Evolutionary conservation across 2,329 filamentous ascomycete genomes (phyloP).

Genomic region (Xylaria sp.): DNA sequence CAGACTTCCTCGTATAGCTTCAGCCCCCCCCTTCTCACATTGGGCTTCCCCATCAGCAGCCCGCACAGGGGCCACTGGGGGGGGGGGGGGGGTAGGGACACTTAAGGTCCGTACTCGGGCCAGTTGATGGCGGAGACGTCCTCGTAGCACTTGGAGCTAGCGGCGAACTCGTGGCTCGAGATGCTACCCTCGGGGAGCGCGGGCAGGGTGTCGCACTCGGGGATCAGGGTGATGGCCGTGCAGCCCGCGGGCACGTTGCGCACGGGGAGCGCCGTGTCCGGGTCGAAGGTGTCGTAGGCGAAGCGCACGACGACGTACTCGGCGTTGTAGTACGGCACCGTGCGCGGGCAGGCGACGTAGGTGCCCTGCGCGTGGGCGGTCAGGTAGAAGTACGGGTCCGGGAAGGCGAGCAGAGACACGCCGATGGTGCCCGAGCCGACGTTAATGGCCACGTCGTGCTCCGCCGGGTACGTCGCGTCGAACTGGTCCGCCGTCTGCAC

Average conservation of each 20-base stretch:
- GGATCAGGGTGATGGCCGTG: constrained; percentile 56
- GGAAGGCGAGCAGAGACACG: constrained; percentile 51
- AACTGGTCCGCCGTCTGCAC: constrained; percentile 42
- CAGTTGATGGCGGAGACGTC: constrained; percentile 55
- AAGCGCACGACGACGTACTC: constrained; percentile 56
- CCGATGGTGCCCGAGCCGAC: constrained; percentile 53
- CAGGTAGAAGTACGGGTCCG: constrained; percentile 51
- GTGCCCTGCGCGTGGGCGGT: constrained; percentile 46
- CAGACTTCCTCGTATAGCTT: neutral
- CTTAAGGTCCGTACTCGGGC: constrained; percentile 47
- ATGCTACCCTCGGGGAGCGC: constrained; percentile 51
- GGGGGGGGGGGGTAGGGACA: no score
- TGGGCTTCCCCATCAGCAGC: neutral
- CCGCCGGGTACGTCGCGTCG: constrained; percentile 39
- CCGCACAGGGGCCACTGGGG: neutral
- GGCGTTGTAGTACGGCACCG: constrained; percentile 55
- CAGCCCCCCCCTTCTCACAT: neutral
- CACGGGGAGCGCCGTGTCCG: constrained; percentile 34
- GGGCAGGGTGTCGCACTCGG: constrained; percentile 56
- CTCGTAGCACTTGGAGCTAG: constrained; percentile 54
- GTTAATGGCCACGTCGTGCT: constrained; percentile 51
- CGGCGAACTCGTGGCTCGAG: constrained; percentile 55
- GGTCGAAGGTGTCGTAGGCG: constrained; percentile 43
- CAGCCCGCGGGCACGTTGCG: constrained; percentile 54
- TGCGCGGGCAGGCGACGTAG: constrained; percentile 58